Evolutionary conservation across 2,329 filamentous ascomycete species (phyloP).

Genomic region (Neofusicoccum laricinum): DNA sequence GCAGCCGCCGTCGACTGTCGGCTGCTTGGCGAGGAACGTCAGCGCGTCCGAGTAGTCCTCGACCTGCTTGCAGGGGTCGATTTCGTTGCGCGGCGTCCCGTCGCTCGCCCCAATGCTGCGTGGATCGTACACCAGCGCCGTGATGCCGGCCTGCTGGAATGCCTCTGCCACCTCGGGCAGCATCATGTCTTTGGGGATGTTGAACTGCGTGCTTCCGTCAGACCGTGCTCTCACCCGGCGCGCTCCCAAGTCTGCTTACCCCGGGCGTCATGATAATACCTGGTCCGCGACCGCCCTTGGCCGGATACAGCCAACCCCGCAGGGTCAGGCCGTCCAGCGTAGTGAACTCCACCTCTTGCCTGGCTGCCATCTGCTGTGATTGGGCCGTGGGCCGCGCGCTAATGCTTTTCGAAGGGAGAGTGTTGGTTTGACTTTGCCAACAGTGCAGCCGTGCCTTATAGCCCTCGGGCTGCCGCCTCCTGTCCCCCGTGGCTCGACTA

Average conservation of each 20-base stretch:
- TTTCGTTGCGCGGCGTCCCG: slow-evolving; percentile 38
- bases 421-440: not conserved
- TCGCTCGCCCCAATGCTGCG: slow-evolving; percentile 37
- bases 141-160: slow-evolving; percentile 35
- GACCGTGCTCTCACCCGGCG: not conserved
- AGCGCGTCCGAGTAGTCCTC: slow-evolving; percentile 37
- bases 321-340: slow-evolving; percentile 42
- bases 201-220: slow-evolving; percentile 26
- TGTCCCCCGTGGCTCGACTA: too few relatives aligned
- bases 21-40: slow-evolving; percentile 28
- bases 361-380: not conserved
- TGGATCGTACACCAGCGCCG: slow-evolving; percentile 37
- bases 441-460: not conserved
- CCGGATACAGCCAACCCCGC: slow-evolving; percentile 38
- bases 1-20: slow-evolving; percentile 28
- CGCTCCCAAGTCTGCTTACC: slow-evolving; percentile 11
- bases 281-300: slow-evolving; percentile 21
- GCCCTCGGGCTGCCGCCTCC: not conserved
- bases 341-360: slow-evolving; percentile 38
- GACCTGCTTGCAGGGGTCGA: slow-evolving; percentile 33
- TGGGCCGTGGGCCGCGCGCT: not conserved
- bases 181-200: slow-evolving; percentile 32
- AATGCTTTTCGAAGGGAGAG: not conserved
- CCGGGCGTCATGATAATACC: slow-evolving; percentile 31
- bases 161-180: slow-evolving; percentile 31